A percentile compares a stretch with the other conserved stretches of the same genome.
phyloP scores from a whole-genome alignment of 176 grass and related monocot species.

The bread wheat (Triticum aestivum) region IWGSC_CS_RefSeq_v2.1 NC_057799.1:129227432-129227931 shows the following conservation, averaged over 20 bases:
- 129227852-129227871: not conserved
- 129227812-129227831: not conserved
- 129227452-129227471: constrained; percentile 25
- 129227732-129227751: not conserved
- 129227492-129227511: not conserved
- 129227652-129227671: not conserved
- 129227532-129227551: not conserved
- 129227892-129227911: not conserved
- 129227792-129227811: constrained; percentile 8
- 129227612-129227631: not conserved
- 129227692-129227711: constrained; percentile 37
- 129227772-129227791: not conserved
- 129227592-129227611: not conserved
- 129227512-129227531: not conserved
- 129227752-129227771: not conserved
- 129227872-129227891: not conserved
- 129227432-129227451: not conserved
- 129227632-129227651: not conserved
- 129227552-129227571: not conserved
- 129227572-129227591: not conserved
- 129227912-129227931: not conserved
- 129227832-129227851: not conserved
- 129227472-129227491: constrained; percentile 42
- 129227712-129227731: constrained; percentile 51
- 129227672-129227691: constrained; percentile 11